Conservation (phyloP, 2,329 filamentous ascomycete species). For the Arthroderma sp. region DNA sequence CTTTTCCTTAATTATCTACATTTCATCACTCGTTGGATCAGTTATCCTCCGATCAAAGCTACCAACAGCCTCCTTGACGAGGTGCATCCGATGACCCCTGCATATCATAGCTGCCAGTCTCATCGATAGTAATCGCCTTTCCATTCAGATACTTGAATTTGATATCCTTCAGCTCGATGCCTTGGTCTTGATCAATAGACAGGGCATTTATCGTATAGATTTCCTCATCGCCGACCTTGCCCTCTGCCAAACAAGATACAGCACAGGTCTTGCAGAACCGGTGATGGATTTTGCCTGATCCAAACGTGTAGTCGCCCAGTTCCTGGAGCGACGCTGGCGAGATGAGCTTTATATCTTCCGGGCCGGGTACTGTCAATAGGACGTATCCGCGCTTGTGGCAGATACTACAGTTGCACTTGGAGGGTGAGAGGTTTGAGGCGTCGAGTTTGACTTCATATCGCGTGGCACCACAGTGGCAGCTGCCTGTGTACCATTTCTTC, state of each 20-base stretch:
- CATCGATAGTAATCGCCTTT: background rate
- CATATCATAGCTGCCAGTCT: background rate
- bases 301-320: constrained; percentile 9
- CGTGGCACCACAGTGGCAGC: constrained; percentile 14
- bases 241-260: constrained; percentile 7
- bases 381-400: constrained; percentile 13
- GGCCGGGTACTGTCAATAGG: background rate
- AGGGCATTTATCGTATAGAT: background rate
- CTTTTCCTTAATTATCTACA: background rate
- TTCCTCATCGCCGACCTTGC: background rate
- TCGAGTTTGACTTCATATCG: constrained; percentile 15
- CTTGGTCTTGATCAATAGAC: background rate
- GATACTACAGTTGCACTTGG: constrained; percentile 14
- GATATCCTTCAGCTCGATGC: background rate
- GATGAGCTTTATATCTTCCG: constrained; percentile 7
- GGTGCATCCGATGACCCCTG: background rate
- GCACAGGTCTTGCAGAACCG: constrained; percentile 14
- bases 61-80: background rate
- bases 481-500: constrained; percentile 7
- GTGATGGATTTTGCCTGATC: constrained; percentile 6
- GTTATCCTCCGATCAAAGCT: background rate
- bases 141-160: background rate
- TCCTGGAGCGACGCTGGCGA: constrained; percentile 9
- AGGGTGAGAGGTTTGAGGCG: constrained; percentile 8
- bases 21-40: background rate